Evolutionary conservation across 2,329 filamentous ascomycete genomes (phyloP), one percentile per base, ranked within the genome.

Genomic region (Stagonosporopsis chrysanthemi): DNA sequence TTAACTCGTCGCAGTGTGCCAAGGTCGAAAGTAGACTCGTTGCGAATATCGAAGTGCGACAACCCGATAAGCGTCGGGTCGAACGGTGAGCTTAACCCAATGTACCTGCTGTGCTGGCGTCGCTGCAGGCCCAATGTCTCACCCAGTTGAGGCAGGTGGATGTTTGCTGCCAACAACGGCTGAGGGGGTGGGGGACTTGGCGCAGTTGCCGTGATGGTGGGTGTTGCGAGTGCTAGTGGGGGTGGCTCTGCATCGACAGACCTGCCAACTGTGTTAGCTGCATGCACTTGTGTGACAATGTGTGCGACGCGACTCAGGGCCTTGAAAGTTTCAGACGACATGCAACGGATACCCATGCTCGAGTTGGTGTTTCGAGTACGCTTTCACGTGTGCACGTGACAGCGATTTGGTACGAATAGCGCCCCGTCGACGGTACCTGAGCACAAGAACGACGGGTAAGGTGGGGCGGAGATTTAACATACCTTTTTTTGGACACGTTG

Each of bases 41-140:
- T 90, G 72, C 90, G 88, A 28, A 88, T 88, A 77, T 94, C 90
- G 75, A 93, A 93, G 6, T 87, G 83, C 22, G 90, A 92, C 22
- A 94, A 82, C 67, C 91, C 90, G 76, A 94, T 91, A 52, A 95
- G 82, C n/a, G 88, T 88, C 15, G 90, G 89, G 73, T 95, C 91
- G 71, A 93, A 91, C 68, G 92, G 90, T 47, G 90, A 92, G 47
- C 90, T 94, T 56, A 89, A 86, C 24, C 91, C 91, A 66, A 95
- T 91, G 71, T 94, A 91, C 77, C 91, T 89, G 78, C 90, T 92
- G 75, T 90, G 92, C 59, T 90, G 87, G 75, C 91, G 88, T 69
- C 86, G 81, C 73, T 94, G 90, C 64, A 95, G 82, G 58, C 91
- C 91, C 56, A 95, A 63, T 12, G 79, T 80, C 69, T 82, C 79